A percentile compares a stretch with the other conserved stretches of the same genome.
phyloP scores from a whole-genome alignment of 805 yeast species.

The Jamesozyma gamospora region DNA sequence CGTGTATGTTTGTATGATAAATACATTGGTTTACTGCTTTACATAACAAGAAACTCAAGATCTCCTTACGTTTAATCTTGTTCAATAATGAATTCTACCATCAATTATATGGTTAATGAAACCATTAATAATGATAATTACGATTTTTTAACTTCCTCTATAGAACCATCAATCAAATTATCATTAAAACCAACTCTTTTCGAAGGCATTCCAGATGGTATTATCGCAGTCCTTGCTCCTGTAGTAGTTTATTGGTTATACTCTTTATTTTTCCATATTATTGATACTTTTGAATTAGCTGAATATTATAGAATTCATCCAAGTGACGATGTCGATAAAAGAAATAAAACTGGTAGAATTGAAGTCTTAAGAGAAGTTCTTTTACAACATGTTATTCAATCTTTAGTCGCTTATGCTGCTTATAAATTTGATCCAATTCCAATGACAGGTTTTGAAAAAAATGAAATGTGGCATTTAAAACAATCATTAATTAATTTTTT shows the following conservation, averaged over 20 bases:
- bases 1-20: too few relatives aligned
- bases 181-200: slow-evolving; percentile 4
- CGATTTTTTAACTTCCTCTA: slow-evolving; percentile 5
- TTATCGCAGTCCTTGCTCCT: slow-evolving; percentile 64
- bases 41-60: neutral
- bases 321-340: slow-evolving; percentile 64
- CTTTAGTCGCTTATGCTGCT: slow-evolving; percentile 52
- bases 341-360: slow-evolving; percentile 61
- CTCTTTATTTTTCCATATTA: slow-evolving; percentile 60
- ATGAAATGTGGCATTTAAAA: slow-evolving; percentile 38
- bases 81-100: slow-evolving; percentile 9
- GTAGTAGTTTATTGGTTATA: slow-evolving; percentile 76
- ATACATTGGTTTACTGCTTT: too few relatives aligned
- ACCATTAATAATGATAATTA: neutral
- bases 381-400: slow-evolving; percentile 76
- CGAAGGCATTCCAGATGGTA: slow-evolving; percentile 40
- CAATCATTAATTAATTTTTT: neutral
- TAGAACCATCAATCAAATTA: slow-evolving; percentile 24
- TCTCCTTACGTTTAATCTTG: neutral
- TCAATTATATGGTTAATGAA: slow-evolving; percentile 7
- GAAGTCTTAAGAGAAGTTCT: slow-evolving; percentile 77
- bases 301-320: slow-evolving; percentile 87
- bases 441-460: slow-evolving; percentile 41
- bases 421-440: slow-evolving; percentile 48
- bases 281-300: slow-evolving; percentile 67